Evolutionary conservation across 768 basidiomycete genomes (phyloP), one percentile per base, ranked within the genome.

Genomic region (Candolleomyces eurysporus): DNA sequence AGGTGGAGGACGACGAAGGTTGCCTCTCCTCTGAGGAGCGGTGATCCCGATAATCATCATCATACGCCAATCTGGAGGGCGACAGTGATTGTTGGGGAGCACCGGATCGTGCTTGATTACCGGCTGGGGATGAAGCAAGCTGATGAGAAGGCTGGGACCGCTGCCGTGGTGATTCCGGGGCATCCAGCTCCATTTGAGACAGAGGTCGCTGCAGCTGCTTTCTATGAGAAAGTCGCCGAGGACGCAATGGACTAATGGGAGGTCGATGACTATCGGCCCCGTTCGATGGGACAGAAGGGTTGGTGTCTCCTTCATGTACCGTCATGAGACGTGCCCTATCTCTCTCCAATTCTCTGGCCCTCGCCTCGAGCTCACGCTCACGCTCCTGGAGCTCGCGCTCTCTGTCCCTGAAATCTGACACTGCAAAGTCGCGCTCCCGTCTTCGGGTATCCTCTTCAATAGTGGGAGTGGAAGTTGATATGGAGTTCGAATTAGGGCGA

Each of bases 271-370:
- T 5, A 14, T 57, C 56, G 13, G 59, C 65, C 40, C 62, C 65
- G 30, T 63, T 60, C 45, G 63, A 62, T 21, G 14, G 66, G 36
- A 22, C 59, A 46, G 54, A 49, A 43, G 32, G 48, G 31, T 30
- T 53, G 19, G 42, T 49, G 7, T 62, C 61, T 19, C 69, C 73
- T 43, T 72, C 72, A 13, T 77, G 78, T 19, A 77, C 67, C 48
- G 73, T 78, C 57, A 73, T 65, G 46, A 83, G 63, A 50, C 73
- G 72, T 14, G 78, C 74, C 13, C 83, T 80, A 57, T 90, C 86
- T 54, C 75, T 74, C 59, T 89, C 87, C 21, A 90, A 68, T 64
- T 89, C 85, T 22, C 79, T 79, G 9, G 82, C 72, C 9, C 80
- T 79, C 64, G 81, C 72, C 57, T 82, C 75, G 52, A 89, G 75